phyloP scores from a whole-genome alignment of 2,329 filamentous ascomycete genomes.

The Phialemonium atrogriseum region DNA sequence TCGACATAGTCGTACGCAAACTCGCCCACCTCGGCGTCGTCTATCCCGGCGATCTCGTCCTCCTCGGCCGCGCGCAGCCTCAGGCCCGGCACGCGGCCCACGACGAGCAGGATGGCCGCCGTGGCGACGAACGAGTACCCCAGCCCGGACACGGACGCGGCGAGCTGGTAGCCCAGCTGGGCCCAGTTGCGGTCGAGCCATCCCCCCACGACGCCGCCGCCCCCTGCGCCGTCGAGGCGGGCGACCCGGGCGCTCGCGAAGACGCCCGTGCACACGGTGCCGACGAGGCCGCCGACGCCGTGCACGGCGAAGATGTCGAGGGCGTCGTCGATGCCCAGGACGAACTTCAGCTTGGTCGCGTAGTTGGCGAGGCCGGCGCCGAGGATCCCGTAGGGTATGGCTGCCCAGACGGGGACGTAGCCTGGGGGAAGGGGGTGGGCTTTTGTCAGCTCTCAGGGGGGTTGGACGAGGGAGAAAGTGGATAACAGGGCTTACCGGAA shows the following conservation, averaged over 20 bases:
- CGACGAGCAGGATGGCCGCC: constrained; percentile 69
- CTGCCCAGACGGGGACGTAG: constrained; percentile 77
- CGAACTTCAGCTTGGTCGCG: constrained; percentile 83
- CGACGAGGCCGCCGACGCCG: constrained; percentile 67
- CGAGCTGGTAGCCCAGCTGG: constrained; percentile 76
- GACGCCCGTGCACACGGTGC: constrained; percentile 71
- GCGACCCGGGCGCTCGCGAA: constrained; percentile 83
- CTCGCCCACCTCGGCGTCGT: constrained; percentile 86
- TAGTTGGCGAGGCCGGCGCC: constrained; percentile 79
- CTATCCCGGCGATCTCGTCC: constrained; percentile 76
- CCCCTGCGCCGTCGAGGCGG: constrained; percentile 68
- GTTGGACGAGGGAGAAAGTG: not conserved
- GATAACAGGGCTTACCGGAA: constrained; percentile 45
- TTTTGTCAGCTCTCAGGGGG: not conserved
- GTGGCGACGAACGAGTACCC: constrained; percentile 73
- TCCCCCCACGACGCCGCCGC: constrained; percentile 59
- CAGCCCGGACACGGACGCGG: constrained; percentile 69
- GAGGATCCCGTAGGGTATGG: constrained; percentile 68
- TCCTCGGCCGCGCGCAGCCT: constrained; percentile 67
- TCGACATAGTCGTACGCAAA: constrained; percentile 89
- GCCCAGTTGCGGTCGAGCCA: constrained; percentile 81
- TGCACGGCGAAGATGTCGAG: constrained; percentile 86
- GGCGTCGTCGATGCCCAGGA: constrained; percentile 72
- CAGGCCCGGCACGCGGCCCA: constrained; percentile 71
- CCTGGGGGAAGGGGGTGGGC: constrained; percentile 21